Conservation (phyloP, 169 alveolate genomes). For the Eimeria necatrix region DNA sequence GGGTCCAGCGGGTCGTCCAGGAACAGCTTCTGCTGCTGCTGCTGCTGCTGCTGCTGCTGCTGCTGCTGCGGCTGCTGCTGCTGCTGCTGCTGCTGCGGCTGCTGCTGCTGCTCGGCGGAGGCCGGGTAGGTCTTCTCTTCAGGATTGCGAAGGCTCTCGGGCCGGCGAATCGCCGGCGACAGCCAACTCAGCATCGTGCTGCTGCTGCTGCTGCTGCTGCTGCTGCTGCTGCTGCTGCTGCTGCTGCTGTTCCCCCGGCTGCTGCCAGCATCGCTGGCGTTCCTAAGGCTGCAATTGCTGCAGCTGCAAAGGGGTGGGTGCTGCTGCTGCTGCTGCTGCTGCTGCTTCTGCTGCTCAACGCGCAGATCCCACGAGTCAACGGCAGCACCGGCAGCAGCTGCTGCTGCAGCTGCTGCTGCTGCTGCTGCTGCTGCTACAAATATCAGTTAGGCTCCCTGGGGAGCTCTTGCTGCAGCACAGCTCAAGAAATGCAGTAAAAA, state of each 20-base stretch:
- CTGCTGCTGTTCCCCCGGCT: not conserved
- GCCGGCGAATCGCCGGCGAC: conserved; percentile 18
- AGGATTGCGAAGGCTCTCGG: conserved; percentile 2
- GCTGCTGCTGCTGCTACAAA: not conserved
- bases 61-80: not conserved
- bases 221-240: conserved; percentile 14
- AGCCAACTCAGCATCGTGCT: conserved; percentile 6
- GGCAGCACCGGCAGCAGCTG: no score
- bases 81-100: not conserved
- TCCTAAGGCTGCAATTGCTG: not conserved
- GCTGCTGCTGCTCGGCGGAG: not conserved
- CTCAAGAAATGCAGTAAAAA: not conserved
- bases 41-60: conserved; percentile 4
- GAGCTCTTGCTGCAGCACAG: not conserved
- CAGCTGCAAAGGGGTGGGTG: no score
- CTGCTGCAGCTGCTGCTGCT: not conserved
- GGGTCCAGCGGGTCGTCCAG: conserved; percentile 10
- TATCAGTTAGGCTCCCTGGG: not conserved
- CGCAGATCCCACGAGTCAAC: no score
- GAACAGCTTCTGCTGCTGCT: no score
- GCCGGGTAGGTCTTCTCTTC: not conserved
- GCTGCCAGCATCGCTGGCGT: not conserved
- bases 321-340: not conserved
- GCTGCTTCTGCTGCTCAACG: no score
- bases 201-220: conserved; percentile 2